These are phyloP conservation scores for Mycocentrospora acerina DNA, from an alignment of 2,329 filamentous ascomycete species.

Conservation along the genomic window DNA sequence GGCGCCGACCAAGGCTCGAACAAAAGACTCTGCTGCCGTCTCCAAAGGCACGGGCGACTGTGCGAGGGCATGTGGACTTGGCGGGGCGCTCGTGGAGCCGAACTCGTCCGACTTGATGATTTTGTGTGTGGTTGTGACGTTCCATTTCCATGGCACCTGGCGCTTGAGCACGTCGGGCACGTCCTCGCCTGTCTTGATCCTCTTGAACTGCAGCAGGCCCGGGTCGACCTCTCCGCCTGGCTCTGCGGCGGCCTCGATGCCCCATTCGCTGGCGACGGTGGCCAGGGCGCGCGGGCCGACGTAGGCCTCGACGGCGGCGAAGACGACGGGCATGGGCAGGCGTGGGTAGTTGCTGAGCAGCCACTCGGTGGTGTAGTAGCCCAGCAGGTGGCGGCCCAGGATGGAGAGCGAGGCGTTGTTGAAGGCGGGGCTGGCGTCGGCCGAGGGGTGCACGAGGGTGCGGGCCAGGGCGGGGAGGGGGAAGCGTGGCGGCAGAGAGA, in stretches of 20 bases:
- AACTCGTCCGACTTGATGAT: conserved; percentile 84
- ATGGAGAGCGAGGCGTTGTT: conserved; percentile 86
- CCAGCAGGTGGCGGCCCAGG: conserved; percentile 79
- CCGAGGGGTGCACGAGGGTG: conserved; percentile 80
- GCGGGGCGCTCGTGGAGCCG: conserved; percentile 60
- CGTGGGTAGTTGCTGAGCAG: conserved; percentile 88
- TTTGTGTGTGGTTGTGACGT: conserved; percentile 59
- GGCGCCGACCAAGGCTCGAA: conserved; percentile 79
- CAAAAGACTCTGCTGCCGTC: conserved; percentile 71
- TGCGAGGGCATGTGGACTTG: conserved; percentile 23
- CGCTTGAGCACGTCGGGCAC: conserved; percentile 26
- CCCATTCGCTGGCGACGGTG: conserved; percentile 80
- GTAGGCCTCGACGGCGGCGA: conserved; percentile 82
- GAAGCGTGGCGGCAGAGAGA: conserved; percentile 77
- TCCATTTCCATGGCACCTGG: conserved; percentile 39
- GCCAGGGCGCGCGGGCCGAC: conserved; percentile 73
- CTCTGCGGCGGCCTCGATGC: conserved; percentile 81
- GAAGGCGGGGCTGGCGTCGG: conserved; percentile 75
- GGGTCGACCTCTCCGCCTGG: conserved; percentile 92
- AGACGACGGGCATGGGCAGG: conserved; percentile 83
- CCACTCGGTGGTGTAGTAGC: conserved; percentile 86
- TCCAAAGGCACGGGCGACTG: conserved; percentile 46
- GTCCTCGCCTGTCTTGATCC: conserved; percentile 38
- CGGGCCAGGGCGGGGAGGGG: conserved; percentile 84
- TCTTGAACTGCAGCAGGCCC: conserved; percentile 78